Conservation (phyloP, 495 filamentous ascomycete genomes). For the Pyrenula massariospora region DNA sequence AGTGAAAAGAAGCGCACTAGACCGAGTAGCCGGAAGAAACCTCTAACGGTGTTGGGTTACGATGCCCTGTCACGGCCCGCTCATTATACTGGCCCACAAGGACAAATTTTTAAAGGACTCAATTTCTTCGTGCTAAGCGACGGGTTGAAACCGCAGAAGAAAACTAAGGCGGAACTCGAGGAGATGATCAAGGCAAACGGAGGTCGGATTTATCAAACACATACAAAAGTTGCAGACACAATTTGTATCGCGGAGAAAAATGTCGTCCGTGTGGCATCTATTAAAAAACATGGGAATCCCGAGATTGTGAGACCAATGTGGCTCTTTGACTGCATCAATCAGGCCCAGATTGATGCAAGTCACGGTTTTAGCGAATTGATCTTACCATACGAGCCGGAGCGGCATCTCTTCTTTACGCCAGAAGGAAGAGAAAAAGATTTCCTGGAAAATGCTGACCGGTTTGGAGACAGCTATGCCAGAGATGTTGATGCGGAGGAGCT, state of each 20-base stretch:
- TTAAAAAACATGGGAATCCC: conserved; percentile 55
- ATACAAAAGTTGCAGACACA: conserved; percentile 45
- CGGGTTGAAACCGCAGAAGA: conserved; percentile 44
- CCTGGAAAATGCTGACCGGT: conserved; percentile 54
- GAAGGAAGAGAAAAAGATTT: conserved; percentile 30
- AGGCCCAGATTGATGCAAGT: conserved; percentile 45
- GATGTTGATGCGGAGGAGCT: conserved; percentile 59
- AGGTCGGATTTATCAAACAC: conserved; percentile 67
- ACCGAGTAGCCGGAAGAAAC: conserved; percentile 52
- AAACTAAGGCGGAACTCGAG: conserved; percentile 71
- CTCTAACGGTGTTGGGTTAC: conserved; percentile 60
- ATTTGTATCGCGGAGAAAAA: conserved; percentile 72
- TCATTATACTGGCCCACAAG: conserved; percentile 44
- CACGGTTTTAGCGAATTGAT: conserved; percentile 39
- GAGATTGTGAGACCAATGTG: conserved; percentile 73
- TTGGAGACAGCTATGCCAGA: conserved; percentile 72
- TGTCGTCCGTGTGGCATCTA: conserved; percentile 73
- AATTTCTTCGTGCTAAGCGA: conserved; percentile 70
- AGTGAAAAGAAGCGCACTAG: conserved; percentile 48
- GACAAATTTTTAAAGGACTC: conserved; percentile 58
- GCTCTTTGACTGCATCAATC: conserved; percentile 71
- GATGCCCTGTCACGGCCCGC: conserved; percentile 32
- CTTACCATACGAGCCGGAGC: conserved; percentile 57
- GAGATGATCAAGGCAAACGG: conserved; percentile 78
- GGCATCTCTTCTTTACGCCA: conserved; percentile 46